These are phyloP conservation scores for Xylaria sp. DNA, from an alignment of 2,329 filamentous ascomycete species.

Conservation along the genomic window DNA sequence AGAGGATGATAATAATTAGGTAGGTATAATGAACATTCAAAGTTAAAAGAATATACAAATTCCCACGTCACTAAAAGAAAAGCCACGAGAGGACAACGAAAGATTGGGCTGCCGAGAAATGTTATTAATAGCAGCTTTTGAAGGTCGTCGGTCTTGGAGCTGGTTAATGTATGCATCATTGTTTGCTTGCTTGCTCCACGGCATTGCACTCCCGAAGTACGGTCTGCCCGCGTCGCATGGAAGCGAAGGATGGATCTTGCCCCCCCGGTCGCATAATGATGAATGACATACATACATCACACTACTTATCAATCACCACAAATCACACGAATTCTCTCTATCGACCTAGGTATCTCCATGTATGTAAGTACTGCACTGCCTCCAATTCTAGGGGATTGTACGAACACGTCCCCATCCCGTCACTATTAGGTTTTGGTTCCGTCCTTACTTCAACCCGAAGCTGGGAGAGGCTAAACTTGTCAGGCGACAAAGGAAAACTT, in stretches of 20 bases:
- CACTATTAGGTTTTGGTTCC: neutral
- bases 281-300: neutral
- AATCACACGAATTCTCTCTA: no score
- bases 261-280: neutral
- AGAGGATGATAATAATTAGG: neutral
- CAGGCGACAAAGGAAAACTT: neutral
- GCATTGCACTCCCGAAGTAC: conserved; percentile 7
- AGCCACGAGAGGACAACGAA: neutral
- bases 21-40: no score
- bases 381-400: neutral
- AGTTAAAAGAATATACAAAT: neutral
- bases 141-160: conserved; percentile 16
- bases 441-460: neutral
- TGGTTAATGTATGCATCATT: neutral
- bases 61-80: conserved; percentile 1
- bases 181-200: neutral
- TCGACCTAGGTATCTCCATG: no score
- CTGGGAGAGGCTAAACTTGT: no score
- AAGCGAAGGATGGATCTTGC: neutral
- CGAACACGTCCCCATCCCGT: neutral
- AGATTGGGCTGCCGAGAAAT: neutral
- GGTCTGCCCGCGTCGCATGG: conserved; percentile 26
- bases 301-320: no score
- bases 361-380: neutral
- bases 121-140: conserved; percentile 21